Evolutionary conservation across 1,284 basidiomycete species (phyloP).

Genomic region (Fomitopsis schrenkii): DNA sequence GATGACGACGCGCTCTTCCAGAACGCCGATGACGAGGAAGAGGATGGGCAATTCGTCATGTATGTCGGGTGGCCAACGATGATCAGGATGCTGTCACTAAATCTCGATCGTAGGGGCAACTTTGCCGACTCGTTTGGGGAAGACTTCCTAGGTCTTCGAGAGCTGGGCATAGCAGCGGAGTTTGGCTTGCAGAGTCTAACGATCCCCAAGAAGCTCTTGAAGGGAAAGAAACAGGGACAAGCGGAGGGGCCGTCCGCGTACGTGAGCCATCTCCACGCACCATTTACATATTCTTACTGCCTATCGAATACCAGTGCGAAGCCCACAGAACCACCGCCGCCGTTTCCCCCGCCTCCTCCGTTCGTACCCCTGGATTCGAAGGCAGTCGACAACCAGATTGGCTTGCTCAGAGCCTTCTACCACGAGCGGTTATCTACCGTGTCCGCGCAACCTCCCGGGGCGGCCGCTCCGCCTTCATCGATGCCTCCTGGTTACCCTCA

Average conservation of each 20-base stretch:
- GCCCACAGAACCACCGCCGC: conserved; percentile 75
- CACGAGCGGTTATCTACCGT: conserved; percentile 49
- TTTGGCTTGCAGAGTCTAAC: conserved; percentile 76
- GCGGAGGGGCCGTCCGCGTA: conserved; percentile 44
- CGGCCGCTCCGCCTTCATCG: not conserved
- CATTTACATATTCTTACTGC: conserved; percentile 3
- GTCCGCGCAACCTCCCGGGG: conserved; percentile 9
- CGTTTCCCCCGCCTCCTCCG: conserved; percentile 82
- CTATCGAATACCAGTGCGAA: conserved; percentile 39
- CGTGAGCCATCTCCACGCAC: conserved; percentile 23
- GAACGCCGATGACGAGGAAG: conserved; percentile 66
- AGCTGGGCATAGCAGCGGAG: conserved; percentile 87
- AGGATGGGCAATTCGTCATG: conserved; percentile 75
- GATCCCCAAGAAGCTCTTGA: conserved; percentile 78
- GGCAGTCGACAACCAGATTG: conserved; percentile 77
- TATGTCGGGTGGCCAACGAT: conserved; percentile 25
- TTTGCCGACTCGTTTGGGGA: conserved; percentile 89
- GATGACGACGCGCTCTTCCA: conserved; percentile 80
- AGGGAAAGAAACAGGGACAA: conserved; percentile 49
- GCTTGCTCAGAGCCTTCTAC: conserved; percentile 79
- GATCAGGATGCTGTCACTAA: not conserved
- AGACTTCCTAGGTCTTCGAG: conserved; percentile 89
- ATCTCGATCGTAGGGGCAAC: conserved; percentile 57
- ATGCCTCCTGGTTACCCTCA: conserved; percentile 6
- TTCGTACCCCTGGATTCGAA: conserved; percentile 67